phyloP scores from a whole-genome alignment of 1,139 yeast genomes.

The Hemisphaericaspora xylofermentans region DNA sequence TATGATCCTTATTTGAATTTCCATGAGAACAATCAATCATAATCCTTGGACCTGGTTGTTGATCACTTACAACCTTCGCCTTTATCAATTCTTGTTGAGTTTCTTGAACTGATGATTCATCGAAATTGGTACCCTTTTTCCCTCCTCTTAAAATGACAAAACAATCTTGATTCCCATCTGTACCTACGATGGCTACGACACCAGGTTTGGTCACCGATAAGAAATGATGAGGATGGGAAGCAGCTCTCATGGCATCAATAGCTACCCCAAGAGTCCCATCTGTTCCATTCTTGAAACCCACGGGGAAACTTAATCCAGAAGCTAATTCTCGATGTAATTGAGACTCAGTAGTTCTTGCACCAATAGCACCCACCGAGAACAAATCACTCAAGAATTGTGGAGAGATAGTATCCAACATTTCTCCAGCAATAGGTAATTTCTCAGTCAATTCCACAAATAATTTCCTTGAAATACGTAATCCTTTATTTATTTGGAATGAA shows the following conservation, averaged over 20 bases:
- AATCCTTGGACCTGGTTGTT: constrained; percentile 44
- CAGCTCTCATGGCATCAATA: constrained; percentile 89
- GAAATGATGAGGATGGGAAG: constrained; percentile 91
- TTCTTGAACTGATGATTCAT: constrained; percentile 68
- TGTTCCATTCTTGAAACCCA: constrained; percentile 98
- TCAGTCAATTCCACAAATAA: constrained; percentile 82
- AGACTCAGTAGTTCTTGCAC: constrained; percentile 98
- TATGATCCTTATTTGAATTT: constrained; percentile 89
- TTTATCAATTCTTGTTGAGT: constrained; percentile 58
- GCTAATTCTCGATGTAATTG: constrained; percentile 97
- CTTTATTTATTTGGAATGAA: constrained; percentile 92
- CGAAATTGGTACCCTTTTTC: constrained; percentile 89
- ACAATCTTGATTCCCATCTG: constrained; percentile 89
- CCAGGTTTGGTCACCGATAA: constrained; percentile 97
- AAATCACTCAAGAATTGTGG: constrained; percentile 96
- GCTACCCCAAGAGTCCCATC: constrained; percentile 95
- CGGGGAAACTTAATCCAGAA: constrained; percentile 95
- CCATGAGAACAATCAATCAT: constrained; percentile 99
- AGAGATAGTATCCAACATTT: constrained; percentile 96
- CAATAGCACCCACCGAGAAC: constrained; percentile 94
- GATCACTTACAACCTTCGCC: constrained; percentile 28
- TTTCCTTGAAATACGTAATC: constrained; percentile 82
- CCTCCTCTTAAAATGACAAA: constrained; percentile 95
- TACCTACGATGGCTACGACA: constrained; percentile 91
- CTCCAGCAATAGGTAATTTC: constrained; percentile 87